Conservation (phyloP, 495 filamentous ascomycete genomes). For the Talaromyces proteolyticus region DNA sequence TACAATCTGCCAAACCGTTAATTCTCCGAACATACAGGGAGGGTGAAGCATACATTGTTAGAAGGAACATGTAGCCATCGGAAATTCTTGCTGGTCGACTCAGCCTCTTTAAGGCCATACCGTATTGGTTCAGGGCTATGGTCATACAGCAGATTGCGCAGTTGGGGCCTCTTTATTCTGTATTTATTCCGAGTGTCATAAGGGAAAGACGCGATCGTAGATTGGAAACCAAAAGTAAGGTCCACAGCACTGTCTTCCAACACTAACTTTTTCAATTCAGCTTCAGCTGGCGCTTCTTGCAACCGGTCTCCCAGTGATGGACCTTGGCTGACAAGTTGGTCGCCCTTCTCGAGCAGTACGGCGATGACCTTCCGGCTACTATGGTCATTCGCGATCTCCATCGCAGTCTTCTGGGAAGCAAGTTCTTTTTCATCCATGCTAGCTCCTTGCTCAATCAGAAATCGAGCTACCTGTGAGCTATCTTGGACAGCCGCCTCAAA, state of each 20-base stretch:
- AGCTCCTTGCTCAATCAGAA: not conserved
- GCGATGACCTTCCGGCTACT: not conserved
- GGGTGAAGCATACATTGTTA: not conserved
- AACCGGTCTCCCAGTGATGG: not conserved
- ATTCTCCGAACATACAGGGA: not conserved
- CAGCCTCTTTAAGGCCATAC: not conserved
- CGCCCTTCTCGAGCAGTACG: not conserved
- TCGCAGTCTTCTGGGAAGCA: not conserved
- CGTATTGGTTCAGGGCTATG: not conserved
- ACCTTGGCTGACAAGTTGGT: not conserved
- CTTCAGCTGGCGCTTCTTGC: not conserved
- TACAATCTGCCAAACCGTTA: not conserved
- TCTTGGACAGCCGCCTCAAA: not conserved
- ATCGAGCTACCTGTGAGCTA: not conserved
- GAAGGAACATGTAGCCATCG: not conserved
- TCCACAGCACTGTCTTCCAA: not conserved
- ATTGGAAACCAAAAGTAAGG: not conserved
- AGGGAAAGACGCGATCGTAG: not conserved
- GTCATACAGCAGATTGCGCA: not conserved
- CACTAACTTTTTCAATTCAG: not conserved
- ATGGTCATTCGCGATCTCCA: not conserved
- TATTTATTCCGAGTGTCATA: not conserved
- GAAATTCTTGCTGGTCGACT: not conserved
- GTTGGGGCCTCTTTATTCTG: not conserved
- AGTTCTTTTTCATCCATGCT: not conserved